Evolutionary conservation across 306 rosid genomes (phyloP).

Genomic region (Quercus robur): DNA sequence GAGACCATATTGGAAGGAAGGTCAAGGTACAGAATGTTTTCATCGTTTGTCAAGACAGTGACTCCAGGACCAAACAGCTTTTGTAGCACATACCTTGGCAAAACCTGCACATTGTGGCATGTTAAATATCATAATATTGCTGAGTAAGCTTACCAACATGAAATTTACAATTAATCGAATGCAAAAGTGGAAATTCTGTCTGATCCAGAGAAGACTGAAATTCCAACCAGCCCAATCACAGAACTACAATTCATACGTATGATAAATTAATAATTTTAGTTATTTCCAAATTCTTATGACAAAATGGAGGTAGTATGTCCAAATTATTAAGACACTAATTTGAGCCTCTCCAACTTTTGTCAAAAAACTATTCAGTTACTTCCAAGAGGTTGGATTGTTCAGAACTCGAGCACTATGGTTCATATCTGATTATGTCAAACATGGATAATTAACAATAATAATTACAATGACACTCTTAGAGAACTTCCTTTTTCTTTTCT

Average conservation of each 20-base stretch:
- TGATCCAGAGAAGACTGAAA: neutral
- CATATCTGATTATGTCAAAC: neutral
- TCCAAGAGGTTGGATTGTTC: neutral
- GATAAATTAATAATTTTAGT: neutral
- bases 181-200: neutral
- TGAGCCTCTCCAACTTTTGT: neutral
- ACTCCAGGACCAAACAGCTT: conserved; percentile 70
- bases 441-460: neutral
- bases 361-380: neutral
- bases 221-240: neutral
- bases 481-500: too few species aligned
- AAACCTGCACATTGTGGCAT: conserved; percentile 41
- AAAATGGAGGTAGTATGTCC: neutral
- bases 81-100: conserved; percentile 73
- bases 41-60: conserved; percentile 51
- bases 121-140: conserved; percentile 12
- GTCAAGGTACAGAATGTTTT: conserved; percentile 63
- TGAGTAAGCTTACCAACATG: neutral
- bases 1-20: conserved; percentile 91
- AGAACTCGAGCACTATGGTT: neutral
- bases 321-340: neutral
- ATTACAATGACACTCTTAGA: neutral
- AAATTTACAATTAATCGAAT: neutral
- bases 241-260: neutral
- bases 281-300: neutral